These are phyloP conservation scores for Sclerotinia nivalis DNA, from an alignment of 2,329 filamentous ascomycete genomes.

Conservation along the genomic window DNA sequence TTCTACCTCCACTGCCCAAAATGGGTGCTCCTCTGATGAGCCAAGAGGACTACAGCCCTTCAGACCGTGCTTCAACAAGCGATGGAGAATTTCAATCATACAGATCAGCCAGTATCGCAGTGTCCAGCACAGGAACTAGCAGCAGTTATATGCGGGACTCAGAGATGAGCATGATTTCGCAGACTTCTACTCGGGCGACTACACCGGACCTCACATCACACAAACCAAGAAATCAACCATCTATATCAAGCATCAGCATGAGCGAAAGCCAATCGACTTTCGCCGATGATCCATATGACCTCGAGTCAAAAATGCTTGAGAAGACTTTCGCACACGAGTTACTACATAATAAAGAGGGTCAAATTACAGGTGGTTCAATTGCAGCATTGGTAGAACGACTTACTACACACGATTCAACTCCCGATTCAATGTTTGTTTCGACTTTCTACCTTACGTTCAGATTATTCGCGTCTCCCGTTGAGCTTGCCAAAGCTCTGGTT, in stretches of 20 bases:
- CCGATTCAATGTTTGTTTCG: conserved; percentile 86
- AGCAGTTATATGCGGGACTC: conserved; percentile 80
- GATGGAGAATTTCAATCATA: conserved; percentile 56
- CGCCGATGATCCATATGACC: conserved; percentile 76
- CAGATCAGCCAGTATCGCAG: conserved; percentile 68
- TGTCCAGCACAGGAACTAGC: conserved; percentile 74
- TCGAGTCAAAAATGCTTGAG: conserved; percentile 81
- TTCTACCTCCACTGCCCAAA: conserved; percentile 58
- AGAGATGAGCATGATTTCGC: conserved; percentile 76
- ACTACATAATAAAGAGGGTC: conserved; percentile 89
- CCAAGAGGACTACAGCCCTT: conserved; percentile 51
- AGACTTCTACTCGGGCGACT: conserved; percentile 82
- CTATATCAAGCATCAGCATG: conserved; percentile 67
- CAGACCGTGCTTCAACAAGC: conserved; percentile 48
- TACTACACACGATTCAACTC: conserved; percentile 88
- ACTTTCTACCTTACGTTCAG: conserved; percentile 97
- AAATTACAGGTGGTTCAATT: conserved; percentile 89
- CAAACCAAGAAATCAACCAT: conserved; percentile 52
- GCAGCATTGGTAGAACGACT: conserved; percentile 91
- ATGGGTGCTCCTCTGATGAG: conserved; percentile 54
- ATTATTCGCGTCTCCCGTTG: conserved; percentile 79
- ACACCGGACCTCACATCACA: conserved; percentile 65
- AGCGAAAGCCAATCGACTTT: conserved; percentile 62
- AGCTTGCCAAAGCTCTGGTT: conserved; percentile 80
- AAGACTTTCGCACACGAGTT: conserved; percentile 91